phyloP scores from a whole-genome alignment of 208 protist species.

The Balamuthia mandrillaris region DNA sequence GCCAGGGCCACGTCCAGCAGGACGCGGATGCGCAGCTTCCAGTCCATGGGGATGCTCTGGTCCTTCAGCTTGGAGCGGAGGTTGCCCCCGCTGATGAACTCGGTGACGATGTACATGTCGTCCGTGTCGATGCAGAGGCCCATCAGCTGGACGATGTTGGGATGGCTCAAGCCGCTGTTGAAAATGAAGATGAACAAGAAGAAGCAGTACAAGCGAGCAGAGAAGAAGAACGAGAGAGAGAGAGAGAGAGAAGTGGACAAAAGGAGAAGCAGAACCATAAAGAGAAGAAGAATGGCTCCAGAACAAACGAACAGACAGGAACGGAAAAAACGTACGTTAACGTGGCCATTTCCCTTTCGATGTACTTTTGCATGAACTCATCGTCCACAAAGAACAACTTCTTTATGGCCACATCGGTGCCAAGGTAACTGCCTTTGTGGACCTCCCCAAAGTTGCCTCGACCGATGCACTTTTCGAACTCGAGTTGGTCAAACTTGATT shows the following conservation, averaged over 20 bases:
- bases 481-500: no score
- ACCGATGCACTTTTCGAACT: no score
- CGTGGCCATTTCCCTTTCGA: slow-evolving; percentile 24
- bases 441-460: not conserved
- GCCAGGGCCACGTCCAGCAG: not conserved
- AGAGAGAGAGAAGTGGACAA: not conserved
- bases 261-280: not conserved
- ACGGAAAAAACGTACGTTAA: not conserved
- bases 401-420: slow-evolving; percentile 1
- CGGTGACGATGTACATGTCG: not conserved
- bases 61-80: not conserved
- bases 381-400: slow-evolving; percentile 12
- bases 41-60: not conserved
- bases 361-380: slow-evolving; percentile 32
- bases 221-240: not conserved
- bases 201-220: not conserved
- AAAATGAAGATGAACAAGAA: not conserved
- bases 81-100: not conserved
- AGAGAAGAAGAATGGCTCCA: not conserved
- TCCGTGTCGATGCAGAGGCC: not conserved
- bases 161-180: not conserved
- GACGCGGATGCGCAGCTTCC: not conserved
- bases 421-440: not conserved
- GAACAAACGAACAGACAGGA: not conserved
- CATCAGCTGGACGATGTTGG: not conserved